Base-by-base conservation (phyloP, 1,139 yeast genomes). In the Debaryomyces nepalensis region DNA sequence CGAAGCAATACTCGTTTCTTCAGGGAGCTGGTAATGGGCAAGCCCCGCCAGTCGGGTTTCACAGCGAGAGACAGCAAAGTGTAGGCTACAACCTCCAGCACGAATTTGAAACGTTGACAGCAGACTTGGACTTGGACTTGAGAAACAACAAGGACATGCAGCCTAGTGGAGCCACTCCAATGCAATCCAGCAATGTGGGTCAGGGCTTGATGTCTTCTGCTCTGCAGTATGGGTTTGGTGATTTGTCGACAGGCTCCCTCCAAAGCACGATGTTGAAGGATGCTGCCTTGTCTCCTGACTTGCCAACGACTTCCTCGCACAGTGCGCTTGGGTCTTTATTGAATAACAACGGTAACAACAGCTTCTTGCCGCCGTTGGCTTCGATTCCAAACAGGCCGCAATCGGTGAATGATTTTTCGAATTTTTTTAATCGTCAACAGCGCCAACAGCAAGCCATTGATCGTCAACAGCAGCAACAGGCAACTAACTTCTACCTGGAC, bases 91-190 rank as follows among this genome's bases (percentile, higher is more conserved):
- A 73, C 48, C 65, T 72, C 51, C 77, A 66, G 58, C 79, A 66
- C 44, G 80, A 66, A 57, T 73, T 69, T 53, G 77, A 67, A 50
- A 71, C 77, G 11, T 61, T 73, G 47, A 72, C 72, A 37, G 75
- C 72, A 19, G 77, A 73, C 49, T 68, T 73, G 58, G 77, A 73
- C 50, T 63, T 73, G 54, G 79, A 73, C 54, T 65, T 73, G 53
- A 62, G 59, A 42, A 62, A 59, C 42, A 46, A 53, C 31, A 45
- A 46, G 39, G 46, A 48, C 27, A 42, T 43, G 40, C 39, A 40
- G 20, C 26, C 27, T 23, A 23, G 38, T 33, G 30, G 24, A 11
- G 40, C 40, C 27, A 37, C 48, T 14, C 10, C 48, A 11, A 19
- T 39, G 15, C 44, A 38, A 22, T 36, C 40, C 30, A 37, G 36